A percentile compares a stretch with the other conserved stretches of the same genome.
Evolutionary conservation across 805 yeast genomes (phyloP).

Genomic region (Tetrapisispora pingtungensis): DNA sequence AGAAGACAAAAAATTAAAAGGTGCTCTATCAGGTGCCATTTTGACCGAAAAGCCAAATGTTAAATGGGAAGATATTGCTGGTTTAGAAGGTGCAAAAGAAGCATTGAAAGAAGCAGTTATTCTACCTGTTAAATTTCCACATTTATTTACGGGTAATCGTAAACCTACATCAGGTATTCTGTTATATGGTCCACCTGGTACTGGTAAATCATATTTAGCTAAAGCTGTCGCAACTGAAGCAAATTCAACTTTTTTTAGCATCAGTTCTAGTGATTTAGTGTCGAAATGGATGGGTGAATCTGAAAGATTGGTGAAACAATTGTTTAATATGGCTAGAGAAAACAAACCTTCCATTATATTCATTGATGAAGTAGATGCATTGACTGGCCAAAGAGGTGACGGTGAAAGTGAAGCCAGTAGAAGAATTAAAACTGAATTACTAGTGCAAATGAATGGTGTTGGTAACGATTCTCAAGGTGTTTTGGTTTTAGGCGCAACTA

Average conservation of each 20-base stretch:
- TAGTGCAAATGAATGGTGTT: conserved; percentile 98
- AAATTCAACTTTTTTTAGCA: conserved; percentile 91
- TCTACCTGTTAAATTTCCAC: conserved; percentile 92
- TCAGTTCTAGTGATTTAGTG: conserved; percentile 90
- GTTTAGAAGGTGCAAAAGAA: conserved; percentile 89
- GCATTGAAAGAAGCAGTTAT: conserved; percentile 96
- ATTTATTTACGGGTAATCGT: conserved; percentile 86
- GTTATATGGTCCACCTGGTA: conserved; percentile 90
- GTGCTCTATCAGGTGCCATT: conserved; percentile 87
- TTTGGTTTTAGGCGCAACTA: conserved; percentile 91
- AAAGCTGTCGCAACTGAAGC: conserved; percentile 99
- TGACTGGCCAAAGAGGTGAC: conserved; percentile 97
- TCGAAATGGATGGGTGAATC: conserved; percentile 99
- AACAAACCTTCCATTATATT: conserved; percentile 91
- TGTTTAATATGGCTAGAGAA: conserved; percentile 93
- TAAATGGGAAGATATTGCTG: conserved; percentile 92
- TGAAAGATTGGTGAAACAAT: conserved; percentile 89
- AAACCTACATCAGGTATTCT: conserved; percentile 88
- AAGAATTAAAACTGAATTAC: conserved; percentile 87
- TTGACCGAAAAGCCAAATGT: conserved; percentile 87
- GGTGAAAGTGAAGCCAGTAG: conserved; percentile 95
- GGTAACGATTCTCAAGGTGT: conserved; percentile 93
- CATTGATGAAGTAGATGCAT: conserved; percentile 95
- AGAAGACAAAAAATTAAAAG: conserved; percentile 80
- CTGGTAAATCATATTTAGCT: conserved; percentile 94